Percentiles rank a stretch among this genome's conserved stretches.
These are phyloP conservation scores for Castanea mollissima DNA, from an alignment of 306 rosid species.

Conservation along the genomic window DNA sequence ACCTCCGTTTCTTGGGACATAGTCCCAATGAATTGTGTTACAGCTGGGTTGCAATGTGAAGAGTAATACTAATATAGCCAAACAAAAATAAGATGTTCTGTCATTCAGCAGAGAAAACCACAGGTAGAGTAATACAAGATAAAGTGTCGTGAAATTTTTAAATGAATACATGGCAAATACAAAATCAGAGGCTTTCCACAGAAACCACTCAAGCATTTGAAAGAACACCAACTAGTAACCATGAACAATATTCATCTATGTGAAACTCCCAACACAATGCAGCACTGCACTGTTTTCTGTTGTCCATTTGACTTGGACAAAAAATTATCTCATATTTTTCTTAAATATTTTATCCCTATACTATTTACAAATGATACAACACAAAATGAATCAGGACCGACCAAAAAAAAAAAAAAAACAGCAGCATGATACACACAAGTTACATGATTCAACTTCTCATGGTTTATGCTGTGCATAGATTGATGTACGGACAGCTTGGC, in stretches of 20 bases:
- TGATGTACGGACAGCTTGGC: conserved; percentile 59
- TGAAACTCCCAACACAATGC: background rate
- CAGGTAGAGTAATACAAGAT: background rate
- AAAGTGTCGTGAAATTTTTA: background rate
- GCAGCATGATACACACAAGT: background rate
- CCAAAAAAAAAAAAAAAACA: background rate
- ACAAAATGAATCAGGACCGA: background rate
- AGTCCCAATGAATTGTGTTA: too few species aligned
- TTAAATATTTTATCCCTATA: background rate
- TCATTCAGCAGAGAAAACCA: background rate
- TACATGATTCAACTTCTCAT: conserved; percentile 24
- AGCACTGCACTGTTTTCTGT: background rate
- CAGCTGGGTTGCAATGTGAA: too few species aligned
- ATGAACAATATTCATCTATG: background rate
- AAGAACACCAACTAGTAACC: background rate
- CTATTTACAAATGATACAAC: conserved; percentile 22
- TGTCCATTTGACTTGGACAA: background rate
- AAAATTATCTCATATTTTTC: background rate
- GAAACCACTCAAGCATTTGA: background rate
- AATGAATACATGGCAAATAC: background rate
- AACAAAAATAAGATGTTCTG: too few species aligned
- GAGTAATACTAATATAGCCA: too few species aligned
- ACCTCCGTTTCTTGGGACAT: too few species aligned
- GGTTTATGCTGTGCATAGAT: conserved; percentile 84
- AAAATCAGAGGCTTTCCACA: background rate